Evolutionary conservation across 2,329 filamentous ascomycete genomes (phyloP).

Genomic region (Epicoccum nigrum): DNA sequence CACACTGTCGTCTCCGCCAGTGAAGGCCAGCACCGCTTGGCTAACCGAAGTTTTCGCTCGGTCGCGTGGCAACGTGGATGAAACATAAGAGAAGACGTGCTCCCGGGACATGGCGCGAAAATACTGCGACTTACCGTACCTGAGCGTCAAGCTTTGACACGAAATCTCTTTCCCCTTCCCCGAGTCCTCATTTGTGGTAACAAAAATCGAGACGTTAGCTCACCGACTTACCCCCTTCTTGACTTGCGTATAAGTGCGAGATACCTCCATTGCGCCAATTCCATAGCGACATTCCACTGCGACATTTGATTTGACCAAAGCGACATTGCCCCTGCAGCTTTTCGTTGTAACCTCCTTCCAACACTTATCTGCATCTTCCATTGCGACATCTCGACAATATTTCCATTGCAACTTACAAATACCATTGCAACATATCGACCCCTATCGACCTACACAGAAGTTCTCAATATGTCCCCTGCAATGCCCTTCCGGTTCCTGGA

Average conservation of each 20-base stretch:
- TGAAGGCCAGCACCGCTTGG: conserved; percentile 8
- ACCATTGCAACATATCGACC: background rate
- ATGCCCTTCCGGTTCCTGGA: conserved; percentile 34
- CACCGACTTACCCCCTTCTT: conserved; percentile 18
- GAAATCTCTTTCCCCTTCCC: conserved; percentile 25
- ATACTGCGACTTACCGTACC: conserved; percentile 22
- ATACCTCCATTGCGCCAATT: conserved; percentile 23
- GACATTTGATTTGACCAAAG: background rate
- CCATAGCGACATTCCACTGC: conserved; percentile 21
- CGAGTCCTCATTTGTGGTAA: conserved; percentile 6
- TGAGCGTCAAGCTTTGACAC: conserved; percentile 20
- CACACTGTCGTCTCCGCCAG: conserved; percentile 1
- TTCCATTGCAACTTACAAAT: conserved; percentile 6
- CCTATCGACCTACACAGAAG: background rate
- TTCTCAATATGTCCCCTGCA: conserved; percentile 21
- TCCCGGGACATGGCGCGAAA: conserved; percentile 24
- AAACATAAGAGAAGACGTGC: conserved; percentile 32
- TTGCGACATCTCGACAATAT: background rate
- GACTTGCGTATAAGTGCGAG: conserved; percentile 32
- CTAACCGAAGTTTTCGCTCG: conserved; percentile 1
- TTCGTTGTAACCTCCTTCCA: background rate
- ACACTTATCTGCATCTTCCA: background rate
- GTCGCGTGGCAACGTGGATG: background rate
- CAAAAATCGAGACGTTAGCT: conserved; percentile 15
- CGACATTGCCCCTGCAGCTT: background rate